phyloP scores from a whole-genome alignment of 192 early-diverging fungal genomes.

The Gonapodya sp. region DNA sequence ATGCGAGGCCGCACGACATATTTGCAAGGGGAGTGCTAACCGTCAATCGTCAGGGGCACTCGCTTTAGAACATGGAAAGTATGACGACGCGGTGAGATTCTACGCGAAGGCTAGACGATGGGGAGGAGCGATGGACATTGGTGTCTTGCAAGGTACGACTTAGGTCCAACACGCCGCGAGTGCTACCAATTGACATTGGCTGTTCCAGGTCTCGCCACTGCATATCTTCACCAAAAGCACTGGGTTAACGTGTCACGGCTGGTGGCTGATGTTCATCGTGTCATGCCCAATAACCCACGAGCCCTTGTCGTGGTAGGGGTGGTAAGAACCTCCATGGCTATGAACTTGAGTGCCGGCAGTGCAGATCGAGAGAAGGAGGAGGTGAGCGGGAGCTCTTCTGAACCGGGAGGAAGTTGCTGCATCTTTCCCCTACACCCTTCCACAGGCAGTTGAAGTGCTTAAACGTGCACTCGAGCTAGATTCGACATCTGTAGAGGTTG shows the following conservation, averaged over 20 bases:
- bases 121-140: not conserved
- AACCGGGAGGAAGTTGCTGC: too few relatives aligned
- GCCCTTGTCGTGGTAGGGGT: not conserved
- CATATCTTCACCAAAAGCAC: not conserved
- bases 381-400: not conserved
- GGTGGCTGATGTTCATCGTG: not conserved
- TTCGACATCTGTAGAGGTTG: not conserved
- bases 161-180: too few relatives aligned
- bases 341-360: not conserved
- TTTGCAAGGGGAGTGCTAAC: not conserved
- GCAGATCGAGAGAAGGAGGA: not conserved
- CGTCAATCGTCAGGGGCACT: not conserved
- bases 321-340: not conserved
- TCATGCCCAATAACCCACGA: not conserved
- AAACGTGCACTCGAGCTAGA: not conserved
- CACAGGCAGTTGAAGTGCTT: not conserved
- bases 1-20: too few relatives aligned
- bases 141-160: not conserved
- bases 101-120: not conserved
- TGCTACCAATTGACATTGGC: too few relatives aligned
- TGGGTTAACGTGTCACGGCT: not conserved
- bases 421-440: too few relatives aligned
- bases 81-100: not conserved
- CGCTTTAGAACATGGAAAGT: not conserved
- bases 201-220: not conserved